Conservation (phyloP, 306 rosid species). For the Elaeagnus macrophylla region DNA sequence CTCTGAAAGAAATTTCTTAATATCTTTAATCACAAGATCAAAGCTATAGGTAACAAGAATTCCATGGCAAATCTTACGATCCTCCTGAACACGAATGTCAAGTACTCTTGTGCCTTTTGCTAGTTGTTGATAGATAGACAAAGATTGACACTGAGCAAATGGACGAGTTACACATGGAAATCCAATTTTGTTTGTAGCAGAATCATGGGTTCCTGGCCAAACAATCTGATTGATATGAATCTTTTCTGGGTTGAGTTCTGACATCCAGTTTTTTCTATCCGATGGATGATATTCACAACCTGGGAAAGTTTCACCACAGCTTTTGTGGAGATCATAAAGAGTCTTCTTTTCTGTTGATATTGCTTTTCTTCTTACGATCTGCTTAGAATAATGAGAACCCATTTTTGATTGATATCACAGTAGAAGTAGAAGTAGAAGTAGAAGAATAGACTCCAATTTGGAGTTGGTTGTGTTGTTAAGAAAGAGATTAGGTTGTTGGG, state of each 20-base stretch:
- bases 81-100: conserved; percentile 62
- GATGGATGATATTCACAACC: conserved; percentile 44
- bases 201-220: conserved; percentile 93
- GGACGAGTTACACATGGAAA: conserved; percentile 69
- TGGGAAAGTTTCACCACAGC: conserved; percentile 44
- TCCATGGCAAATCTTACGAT: conserved; percentile 68
- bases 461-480: neutral
- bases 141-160: conserved; percentile 77
- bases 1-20: conserved; percentile 54
- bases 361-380: conserved; percentile 41
- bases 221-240: conserved; percentile 45
- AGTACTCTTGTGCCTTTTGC: conserved; percentile 41
- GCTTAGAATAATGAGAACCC: conserved; percentile 60
- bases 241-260: conserved; percentile 35
- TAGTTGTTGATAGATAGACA: conserved; percentile 70
- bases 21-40: conserved; percentile 46
- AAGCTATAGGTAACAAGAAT: conserved; percentile 55
- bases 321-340: conserved; percentile 33
- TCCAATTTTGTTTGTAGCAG: conserved; percentile 76
- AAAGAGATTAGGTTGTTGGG: neutral
- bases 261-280: conserved; percentile 82
- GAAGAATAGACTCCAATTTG: neutral
- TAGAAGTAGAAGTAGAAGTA: conserved; percentile 9
- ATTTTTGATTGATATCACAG: conserved; percentile 20
- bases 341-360: conserved; percentile 37